These are phyloP conservation scores for Coemansia sp. DNA, from an alignment of 192 early-diverging fungal genomes.

Conservation along the genomic window DNA sequence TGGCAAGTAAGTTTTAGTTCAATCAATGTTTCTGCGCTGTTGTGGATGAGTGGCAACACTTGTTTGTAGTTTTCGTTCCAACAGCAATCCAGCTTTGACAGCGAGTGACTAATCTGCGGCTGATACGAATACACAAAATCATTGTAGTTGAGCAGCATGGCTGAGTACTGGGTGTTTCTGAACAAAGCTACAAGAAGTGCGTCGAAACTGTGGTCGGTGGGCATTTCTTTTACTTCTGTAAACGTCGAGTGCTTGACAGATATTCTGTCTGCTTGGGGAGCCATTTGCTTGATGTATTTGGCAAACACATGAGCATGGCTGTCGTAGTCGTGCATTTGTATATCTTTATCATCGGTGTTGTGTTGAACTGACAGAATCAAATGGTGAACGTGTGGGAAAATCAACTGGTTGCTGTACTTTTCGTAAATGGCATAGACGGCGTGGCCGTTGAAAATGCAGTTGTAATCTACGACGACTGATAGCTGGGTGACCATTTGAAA, in stretches of 20 bases:
- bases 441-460: constrained; percentile 20
- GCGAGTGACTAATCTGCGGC: constrained; percentile 14
- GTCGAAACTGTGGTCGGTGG: constrained; percentile 14
- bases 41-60: constrained; percentile 15
- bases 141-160: constrained; percentile 4
- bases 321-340: constrained; percentile 19
- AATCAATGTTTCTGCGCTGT: constrained; percentile 6
- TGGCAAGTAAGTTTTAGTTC: constrained; percentile 3
- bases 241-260: constrained; percentile 4
- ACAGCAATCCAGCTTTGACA: constrained; percentile 16
- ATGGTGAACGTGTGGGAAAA: not conserved
- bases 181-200: constrained; percentile 2
- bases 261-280: not conserved
- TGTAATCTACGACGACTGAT: constrained; percentile 11
- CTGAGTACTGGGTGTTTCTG: constrained; percentile 8
- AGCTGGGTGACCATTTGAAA: constrained; percentile 1
- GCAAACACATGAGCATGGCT: constrained; percentile 14
- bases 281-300: constrained; percentile 8
- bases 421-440: constrained; percentile 6
- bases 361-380: not conserved
- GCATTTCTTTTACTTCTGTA: constrained; percentile 6
- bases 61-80: constrained; percentile 7
- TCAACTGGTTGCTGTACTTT: not conserved
- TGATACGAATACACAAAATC: constrained; percentile 13
- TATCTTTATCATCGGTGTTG: not conserved